Percentiles rank a stretch among this genome's conserved stretches.
phyloP scores from a whole-genome alignment of 2,329 filamentous ascomycete species.

The Penicillium sp. region DNA sequence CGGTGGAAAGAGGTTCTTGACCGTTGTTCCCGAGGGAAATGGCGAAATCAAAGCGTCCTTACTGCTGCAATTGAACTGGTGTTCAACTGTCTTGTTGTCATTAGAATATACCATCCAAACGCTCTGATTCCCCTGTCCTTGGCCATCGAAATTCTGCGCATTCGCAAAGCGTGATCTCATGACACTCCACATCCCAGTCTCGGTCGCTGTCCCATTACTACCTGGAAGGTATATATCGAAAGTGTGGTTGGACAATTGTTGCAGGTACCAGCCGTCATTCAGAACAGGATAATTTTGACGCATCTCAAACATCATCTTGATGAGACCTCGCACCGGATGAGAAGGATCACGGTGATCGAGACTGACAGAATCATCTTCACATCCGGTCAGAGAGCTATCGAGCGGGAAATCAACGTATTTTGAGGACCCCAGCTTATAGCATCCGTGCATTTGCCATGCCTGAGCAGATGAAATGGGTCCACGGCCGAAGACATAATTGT shows the following conservation, averaged over 20 bases:
- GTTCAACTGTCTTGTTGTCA: constrained; percentile 56
- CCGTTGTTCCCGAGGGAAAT: constrained; percentile 58
- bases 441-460: constrained; percentile 69
- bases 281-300: constrained; percentile 63
- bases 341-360: constrained; percentile 68
- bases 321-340: constrained; percentile 64
- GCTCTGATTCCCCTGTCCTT: constrained; percentile 49
- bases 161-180: constrained; percentile 40
- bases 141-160: constrained; percentile 4
- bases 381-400: constrained; percentile 59
- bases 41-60: constrained; percentile 61
- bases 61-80: constrained; percentile 62
- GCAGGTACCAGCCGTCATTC: constrained; percentile 64
- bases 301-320: constrained; percentile 67
- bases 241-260: constrained; percentile 63
- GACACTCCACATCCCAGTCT: constrained; percentile 67
- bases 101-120: constrained; percentile 55
- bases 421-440: constrained; percentile 61
- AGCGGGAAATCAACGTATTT: constrained; percentile 65
- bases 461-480: constrained; percentile 65
- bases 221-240: constrained; percentile 57
- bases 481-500: constrained; percentile 69
- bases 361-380: constrained; percentile 61
- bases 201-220: constrained; percentile 59
- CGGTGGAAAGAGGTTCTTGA: constrained; percentile 68